Evolutionary conservation across 805 yeast species (phyloP), one percentile per base, ranked within the genome.

Genomic region (Ogataea methanolica): DNA sequence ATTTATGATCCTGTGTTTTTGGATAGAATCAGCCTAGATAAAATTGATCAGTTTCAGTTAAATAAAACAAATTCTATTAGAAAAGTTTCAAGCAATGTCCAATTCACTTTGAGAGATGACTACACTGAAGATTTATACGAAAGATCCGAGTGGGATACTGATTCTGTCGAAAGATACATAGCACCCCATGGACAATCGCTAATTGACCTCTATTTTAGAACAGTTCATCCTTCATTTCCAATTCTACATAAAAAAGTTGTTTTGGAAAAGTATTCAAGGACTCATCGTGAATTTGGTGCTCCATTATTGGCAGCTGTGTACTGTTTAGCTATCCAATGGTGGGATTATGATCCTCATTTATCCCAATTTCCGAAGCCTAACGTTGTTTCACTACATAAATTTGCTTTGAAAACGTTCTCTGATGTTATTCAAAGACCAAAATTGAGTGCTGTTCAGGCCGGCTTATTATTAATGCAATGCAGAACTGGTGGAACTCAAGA

Each of bases 241-340:
- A 83, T 92, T 11, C 67, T 92, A 44, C 97, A 94, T 66, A 92
- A 90, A 60, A 82, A 85, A 57, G 97, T 92, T 6, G 94, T 92
- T 57, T 61, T 92, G 51, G 98, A 92, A 58, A 92, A 92, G 63
- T 92, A 91, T 62, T 72, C 91, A 2, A 72, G 98, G 47, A 89
- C 97, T 1, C 95, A 89, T 63, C 76, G 96, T 41, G 98, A 92
- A 65, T 82, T 92, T 57, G 82, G 94, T 45, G 96, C 97, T 0
- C 96, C 97, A 0, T 67, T 92, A 43, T 69, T 92, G 41, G 97
- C 97, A 0, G 87, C 96, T 0, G 96, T 92, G 1, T 92, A 92
- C 61, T 80, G 87, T 9, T 69, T 91, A 48, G 96, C 97, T 0
- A 76, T 88, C 39, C 92, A 88, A 62, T 89, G 96, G 95, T 91